phyloP scores from a whole-genome alignment of 805 yeast species.

The Lipomyces orientalis region DNA sequence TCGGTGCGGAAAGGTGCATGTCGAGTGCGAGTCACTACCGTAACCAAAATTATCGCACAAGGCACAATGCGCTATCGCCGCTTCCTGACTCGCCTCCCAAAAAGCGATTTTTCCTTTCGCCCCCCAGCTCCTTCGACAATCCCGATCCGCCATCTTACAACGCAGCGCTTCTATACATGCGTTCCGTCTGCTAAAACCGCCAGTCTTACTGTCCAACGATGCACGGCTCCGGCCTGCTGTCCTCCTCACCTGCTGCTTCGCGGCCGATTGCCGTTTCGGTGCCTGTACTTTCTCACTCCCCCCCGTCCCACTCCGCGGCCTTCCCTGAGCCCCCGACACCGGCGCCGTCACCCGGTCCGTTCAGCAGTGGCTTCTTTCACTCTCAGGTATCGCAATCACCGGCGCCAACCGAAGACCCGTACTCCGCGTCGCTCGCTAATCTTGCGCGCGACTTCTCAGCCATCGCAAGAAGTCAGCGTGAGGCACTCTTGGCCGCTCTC shows the following conservation, averaged over 20 bases:
- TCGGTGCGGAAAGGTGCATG: too few species aligned
- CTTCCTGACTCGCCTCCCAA: too few species aligned
- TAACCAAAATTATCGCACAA: too few species aligned
- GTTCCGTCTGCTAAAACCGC: background rate
- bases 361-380: background rate
- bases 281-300: constrained; percentile 3
- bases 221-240: constrained; percentile 9
- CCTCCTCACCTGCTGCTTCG: constrained; percentile 13
- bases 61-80: too few species aligned
- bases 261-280: constrained; percentile 10
- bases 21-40: too few species aligned
- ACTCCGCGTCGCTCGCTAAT: constrained; percentile 8
- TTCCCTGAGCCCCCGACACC: constrained; percentile 36
- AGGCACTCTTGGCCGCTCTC: constrained; percentile 29
- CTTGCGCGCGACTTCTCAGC: constrained; percentile 29
- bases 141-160: background rate
- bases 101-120: background rate
- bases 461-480: constrained; percentile 24
- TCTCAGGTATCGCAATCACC: background rate
- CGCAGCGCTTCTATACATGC: background rate
- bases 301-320: background rate
- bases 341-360: constrained; percentile 37
- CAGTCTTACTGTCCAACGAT: background rate
- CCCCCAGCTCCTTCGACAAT: background rate
- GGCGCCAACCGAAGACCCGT: background rate